Conservation (phyloP, 306 rosid species). For the Psophocarpus tetragonolobus region DNA sequence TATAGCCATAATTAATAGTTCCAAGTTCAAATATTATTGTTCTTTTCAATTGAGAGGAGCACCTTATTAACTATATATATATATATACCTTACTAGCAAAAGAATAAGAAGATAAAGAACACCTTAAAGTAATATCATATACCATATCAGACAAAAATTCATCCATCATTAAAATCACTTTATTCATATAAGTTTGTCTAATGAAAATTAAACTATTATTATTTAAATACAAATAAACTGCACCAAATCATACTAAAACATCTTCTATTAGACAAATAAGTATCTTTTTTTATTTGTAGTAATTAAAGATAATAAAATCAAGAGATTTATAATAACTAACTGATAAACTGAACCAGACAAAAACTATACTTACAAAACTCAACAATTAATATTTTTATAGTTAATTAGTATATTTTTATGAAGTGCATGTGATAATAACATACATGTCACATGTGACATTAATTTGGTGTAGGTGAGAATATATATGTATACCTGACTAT, state of each 20-base stretch:
- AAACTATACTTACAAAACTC: background rate
- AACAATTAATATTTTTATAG: background rate
- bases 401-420: background rate
- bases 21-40: background rate
- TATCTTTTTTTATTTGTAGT: too few relatives aligned
- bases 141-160: background rate
- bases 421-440: background rate
- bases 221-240: too few relatives aligned
- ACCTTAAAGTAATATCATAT: background rate
- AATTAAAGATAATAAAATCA: too few relatives aligned
- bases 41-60: background rate
- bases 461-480: background rate
- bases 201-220: background rate
- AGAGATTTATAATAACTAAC: too few relatives aligned
- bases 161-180: background rate
- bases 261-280: too few relatives aligned
- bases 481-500: conserved; percentile 50
- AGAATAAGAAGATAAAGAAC: background rate
- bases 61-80: background rate
- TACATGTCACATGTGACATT: background rate
- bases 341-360: too few relatives aligned
- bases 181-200: background rate
- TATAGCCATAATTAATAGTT: background rate
- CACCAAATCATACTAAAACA: too few relatives aligned
- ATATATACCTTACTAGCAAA: background rate